Percentiles rank a stretch among this genome's conserved stretches.
Conservation (phyloP, 495 filamentous ascomycete species). For the Lophium mytilinum region DNA sequence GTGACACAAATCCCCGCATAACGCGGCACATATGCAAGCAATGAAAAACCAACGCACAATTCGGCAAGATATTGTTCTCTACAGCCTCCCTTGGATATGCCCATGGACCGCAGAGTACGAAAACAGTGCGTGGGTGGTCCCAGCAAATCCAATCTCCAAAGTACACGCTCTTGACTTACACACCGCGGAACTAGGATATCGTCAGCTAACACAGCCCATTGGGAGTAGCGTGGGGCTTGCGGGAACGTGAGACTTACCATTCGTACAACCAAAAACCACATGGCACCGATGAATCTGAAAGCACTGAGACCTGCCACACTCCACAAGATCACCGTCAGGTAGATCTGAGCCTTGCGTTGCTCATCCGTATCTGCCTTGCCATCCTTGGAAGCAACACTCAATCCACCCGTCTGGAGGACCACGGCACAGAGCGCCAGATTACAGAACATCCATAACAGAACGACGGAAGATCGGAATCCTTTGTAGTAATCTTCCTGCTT, state of each 20-base stretch:
- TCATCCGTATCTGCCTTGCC: conserved; percentile 38
- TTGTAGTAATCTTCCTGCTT: conserved; percentile 98
- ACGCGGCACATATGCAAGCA: too few relatives aligned
- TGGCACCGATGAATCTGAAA: conserved; percentile 83
- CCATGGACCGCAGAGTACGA: too few relatives aligned
- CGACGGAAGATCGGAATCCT: conserved; percentile 84
- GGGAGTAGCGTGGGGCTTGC: not conserved
- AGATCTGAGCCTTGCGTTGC: conserved; percentile 54
- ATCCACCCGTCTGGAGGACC: conserved; percentile 76
- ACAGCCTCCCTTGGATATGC: too few relatives aligned
- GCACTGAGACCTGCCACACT: conserved; percentile 76
- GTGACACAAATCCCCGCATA: too few relatives aligned
- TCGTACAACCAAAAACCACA: conserved; percentile 92
- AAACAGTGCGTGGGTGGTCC: not conserved
- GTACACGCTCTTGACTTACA: conserved; percentile 15
- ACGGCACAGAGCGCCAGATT: conserved; percentile 85
- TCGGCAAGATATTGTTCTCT: too few relatives aligned
- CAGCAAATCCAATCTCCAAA: not conserved
- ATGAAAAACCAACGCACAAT: too few relatives aligned
- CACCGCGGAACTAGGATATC: conserved; percentile 32
- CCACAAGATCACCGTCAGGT: conserved; percentile 88
- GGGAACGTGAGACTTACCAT: conserved; percentile 54
- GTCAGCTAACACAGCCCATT: conserved; percentile 4
- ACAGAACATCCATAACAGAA: conserved; percentile 91
- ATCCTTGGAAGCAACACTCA: conserved; percentile 50